phyloP scores from a whole-genome alignment of 805 yeast species.

The Ogataea zsoltii region DNA sequence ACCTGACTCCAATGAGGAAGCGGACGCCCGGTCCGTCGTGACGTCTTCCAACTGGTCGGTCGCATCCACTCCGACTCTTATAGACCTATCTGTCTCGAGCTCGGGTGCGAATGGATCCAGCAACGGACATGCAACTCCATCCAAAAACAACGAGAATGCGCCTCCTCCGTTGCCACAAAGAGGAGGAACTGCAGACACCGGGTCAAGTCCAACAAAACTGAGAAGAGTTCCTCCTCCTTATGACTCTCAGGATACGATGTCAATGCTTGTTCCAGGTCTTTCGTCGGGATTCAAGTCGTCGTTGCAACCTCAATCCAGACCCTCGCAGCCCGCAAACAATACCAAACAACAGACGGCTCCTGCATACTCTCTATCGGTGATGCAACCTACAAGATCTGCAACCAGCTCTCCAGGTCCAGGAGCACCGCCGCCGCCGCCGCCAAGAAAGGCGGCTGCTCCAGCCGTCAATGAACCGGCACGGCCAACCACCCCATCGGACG shows the following conservation, averaged over 20 bases:
- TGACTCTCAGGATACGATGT: slow-evolving; percentile 20
- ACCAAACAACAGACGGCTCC: neutral
- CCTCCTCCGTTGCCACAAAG: slow-evolving; percentile 21
- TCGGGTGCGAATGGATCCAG: neutral
- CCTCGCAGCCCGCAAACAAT: neutral
- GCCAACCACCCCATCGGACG: slow-evolving; percentile 6
- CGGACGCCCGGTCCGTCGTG: slow-evolving; percentile 7
- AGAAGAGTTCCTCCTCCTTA: slow-evolving; percentile 28
- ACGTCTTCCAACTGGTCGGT: slow-evolving; percentile 24
- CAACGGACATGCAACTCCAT: neutral
- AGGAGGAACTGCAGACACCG: slow-evolving; percentile 15
- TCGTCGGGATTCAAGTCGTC: slow-evolving; percentile 20
- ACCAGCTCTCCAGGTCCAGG: slow-evolving; percentile 26
- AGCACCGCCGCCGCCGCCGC: slow-evolving; percentile 34
- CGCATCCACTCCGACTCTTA: slow-evolving; percentile 25
- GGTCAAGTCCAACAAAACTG: slow-evolving; percentile 14
- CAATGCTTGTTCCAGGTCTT: slow-evolving; percentile 26
- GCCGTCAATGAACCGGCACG: neutral
- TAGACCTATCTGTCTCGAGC: slow-evolving; percentile 22
- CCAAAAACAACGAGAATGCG: slow-evolving; percentile 8
- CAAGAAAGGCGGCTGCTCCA: slow-evolving; percentile 16
- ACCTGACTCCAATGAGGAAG: slow-evolving; percentile 17
- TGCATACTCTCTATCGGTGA: slow-evolving; percentile 23
- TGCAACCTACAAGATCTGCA: slow-evolving; percentile 34
- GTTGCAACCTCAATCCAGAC: slow-evolving; percentile 4